Evolutionary conservation across 805 yeast genomes (phyloP), one percentile per base, ranked within the genome.

Genomic region (Tanozyma kutaoensis): DNA sequence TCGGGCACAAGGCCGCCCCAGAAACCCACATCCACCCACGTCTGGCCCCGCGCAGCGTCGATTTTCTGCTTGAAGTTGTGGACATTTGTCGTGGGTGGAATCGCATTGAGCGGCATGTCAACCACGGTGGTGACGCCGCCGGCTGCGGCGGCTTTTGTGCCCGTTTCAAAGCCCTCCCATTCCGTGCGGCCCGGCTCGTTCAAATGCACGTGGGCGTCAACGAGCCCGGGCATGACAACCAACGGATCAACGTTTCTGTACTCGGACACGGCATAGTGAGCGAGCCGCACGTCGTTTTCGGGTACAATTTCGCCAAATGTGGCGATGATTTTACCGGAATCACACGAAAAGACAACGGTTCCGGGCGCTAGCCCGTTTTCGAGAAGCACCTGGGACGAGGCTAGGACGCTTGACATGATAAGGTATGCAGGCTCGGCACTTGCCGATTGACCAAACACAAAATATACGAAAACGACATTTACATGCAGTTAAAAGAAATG

Each of bases 181-280:
- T 85, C 95, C 1, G 96, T 86, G 40, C 96, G 61, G n/a, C 97
- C 97, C 0, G 97, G 96, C 44, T 88, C 97, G 49, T 88, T 88
- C 39, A 86, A 57, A 45, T 86, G 97, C 15, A 86, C 97, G 49
- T 86, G 97, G 4, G 94, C 69, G 45, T 86, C 97, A 4, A 86
- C 93, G 17, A 86, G 63, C 0, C 97, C 97, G 0, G 97, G 96
- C 59, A 88, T 58, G 9, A 86, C 64, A 18, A 68, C 69, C 13
- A 58, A 48, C 1, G 86, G 84, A 3, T 77, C 59, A 4, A 75
- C 72, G 35, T 74, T 61, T 23, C 74, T 50, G 42, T 61, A 65
- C 24, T 59, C 48, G 8, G 35, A 22, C 2, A 70, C 69, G 32
- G 63, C 58, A 45, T 63, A 74, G 8, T 38, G 30, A 4, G 26